These are phyloP conservation scores for Paramecium sonneborni DNA, from an alignment of 73 alveolate species.

Conservation along the genomic window DNA sequence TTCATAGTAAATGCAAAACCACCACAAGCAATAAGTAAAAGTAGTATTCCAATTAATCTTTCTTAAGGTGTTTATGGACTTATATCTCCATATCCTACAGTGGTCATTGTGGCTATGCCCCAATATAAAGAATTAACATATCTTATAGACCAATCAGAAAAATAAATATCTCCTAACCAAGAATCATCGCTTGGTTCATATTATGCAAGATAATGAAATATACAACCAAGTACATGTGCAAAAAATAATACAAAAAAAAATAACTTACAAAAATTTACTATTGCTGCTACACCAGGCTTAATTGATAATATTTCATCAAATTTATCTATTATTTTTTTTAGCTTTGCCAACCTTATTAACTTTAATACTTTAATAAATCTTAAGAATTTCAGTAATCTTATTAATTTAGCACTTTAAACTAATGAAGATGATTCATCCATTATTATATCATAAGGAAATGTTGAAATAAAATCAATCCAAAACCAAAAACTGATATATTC, in stretches of 20 bases:
- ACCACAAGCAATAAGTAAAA: constrained; percentile 84
- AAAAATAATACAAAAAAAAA: constrained; percentile 37
- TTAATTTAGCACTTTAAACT: constrained; percentile 65
- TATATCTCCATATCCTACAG: constrained; percentile 94
- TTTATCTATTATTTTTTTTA: constrained; percentile 74
- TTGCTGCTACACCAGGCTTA: constrained; percentile 36
- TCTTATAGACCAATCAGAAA: constrained; percentile 33
- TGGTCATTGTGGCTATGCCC: constrained; percentile 87
- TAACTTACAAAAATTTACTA: constrained; percentile 26
- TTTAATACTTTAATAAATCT: constrained; percentile 76
- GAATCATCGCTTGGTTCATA: constrained; percentile 56
- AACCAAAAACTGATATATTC: constrained; percentile 76
- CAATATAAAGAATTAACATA: constrained; percentile 80
- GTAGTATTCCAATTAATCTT: constrained; percentile 72
- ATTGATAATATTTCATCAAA: constrained; percentile 77
- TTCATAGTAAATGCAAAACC: constrained; percentile 87
- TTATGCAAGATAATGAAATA: constrained; percentile 66
- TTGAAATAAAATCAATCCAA: constrained; percentile 70
- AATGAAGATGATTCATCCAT: constrained; percentile 39
- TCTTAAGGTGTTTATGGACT: constrained; percentile 77
- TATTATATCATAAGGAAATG: constrained; percentile 78
- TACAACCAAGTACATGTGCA: constrained; percentile 76
- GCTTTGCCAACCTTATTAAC: constrained; percentile 72
- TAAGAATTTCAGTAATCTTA: constrained; percentile 72
- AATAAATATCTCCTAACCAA: constrained; percentile 57